Percentiles rank a stretch among this genome's conserved stretches.
These are phyloP conservation scores for Plasmodium billcollinsi DNA, from an alignment of 169 alveolate species.

Conservation along the genomic window DNA sequence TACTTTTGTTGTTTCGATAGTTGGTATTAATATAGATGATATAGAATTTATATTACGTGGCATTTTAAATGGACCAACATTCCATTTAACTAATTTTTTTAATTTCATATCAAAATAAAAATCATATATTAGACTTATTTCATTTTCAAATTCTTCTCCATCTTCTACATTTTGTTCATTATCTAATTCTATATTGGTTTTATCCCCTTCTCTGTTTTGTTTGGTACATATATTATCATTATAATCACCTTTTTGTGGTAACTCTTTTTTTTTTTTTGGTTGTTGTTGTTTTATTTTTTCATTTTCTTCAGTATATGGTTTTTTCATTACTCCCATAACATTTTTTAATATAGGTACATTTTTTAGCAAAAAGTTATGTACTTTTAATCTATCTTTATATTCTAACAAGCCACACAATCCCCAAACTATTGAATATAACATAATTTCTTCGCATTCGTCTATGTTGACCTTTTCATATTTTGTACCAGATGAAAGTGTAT, in stretches of 20 bases:
- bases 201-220: not conserved
- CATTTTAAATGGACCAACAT: slow-evolving; percentile 90
- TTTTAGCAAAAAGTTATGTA: slow-evolving; percentile 55
- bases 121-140: slow-evolving; percentile 74
- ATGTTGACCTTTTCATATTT: slow-evolving; percentile 53
- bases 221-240: not conserved
- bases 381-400: slow-evolving; percentile 42
- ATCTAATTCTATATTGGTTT: not conserved
- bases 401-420: slow-evolving; percentile 75
- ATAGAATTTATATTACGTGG: slow-evolving; percentile 88
- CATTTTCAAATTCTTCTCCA: slow-evolving; percentile 82
- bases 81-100: slow-evolving; percentile 88
- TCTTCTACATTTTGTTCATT: not conserved
- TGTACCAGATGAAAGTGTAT: slow-evolving; percentile 8
- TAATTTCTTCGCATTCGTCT: slow-evolving; percentile 77
- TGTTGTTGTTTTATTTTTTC: not conserved
- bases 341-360: slow-evolving; percentile 40
- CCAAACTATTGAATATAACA: slow-evolving; percentile 70
- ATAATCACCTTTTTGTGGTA: not conserved
- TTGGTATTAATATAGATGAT: slow-evolving; percentile 95
- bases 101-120: slow-evolving; percentile 80
- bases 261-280: not conserved
- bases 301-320: not conserved
- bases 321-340: not conserved
- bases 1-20: slow-evolving; percentile 95